Evolutionary conservation across 495 filamentous ascomycete species (phyloP), one percentile per base, ranked within the genome.

Genomic region (Penicillium lagena): DNA sequence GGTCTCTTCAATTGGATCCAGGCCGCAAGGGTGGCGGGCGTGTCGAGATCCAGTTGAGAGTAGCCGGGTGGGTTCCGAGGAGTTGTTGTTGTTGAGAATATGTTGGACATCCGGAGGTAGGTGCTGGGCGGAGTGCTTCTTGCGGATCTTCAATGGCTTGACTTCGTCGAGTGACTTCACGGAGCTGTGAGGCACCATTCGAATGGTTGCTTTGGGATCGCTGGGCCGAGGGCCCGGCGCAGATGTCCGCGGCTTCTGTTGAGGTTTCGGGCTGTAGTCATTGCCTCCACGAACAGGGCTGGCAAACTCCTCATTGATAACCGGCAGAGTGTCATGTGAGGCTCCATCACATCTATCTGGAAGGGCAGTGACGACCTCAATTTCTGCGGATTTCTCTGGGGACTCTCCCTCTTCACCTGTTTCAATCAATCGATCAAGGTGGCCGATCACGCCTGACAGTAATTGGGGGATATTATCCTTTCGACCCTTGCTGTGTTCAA

Each of bases 371-470:
- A 40, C 35, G n/a, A 22, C 53, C 29, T 43, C 59, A 4, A 22
- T 6, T 3, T 3, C 12, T 54, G 50, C n/a, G 33, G 50, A 12
- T 49, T 40, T 32, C 38, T 40, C 8, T 17, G n/a, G 7, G 12
- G 4, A 5, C 40, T 52, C 22, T 8, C 36, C 31, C 1, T 11
- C 30, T 35, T 59, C 38, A 9, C 69, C 68, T 31, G 77, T 68
- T 42, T 78, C 68, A 54, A 83, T 80, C 40, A 84, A 62, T n/a
- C 74, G 66, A 55, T 85, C 81, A 27, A 85, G 64, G 42, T 83
- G 75, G 1, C 69, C 67, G 34, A 86, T 79, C 3, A 86, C 74
- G 29, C 78, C 74, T 13, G 75, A 71, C 27, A 86, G 59, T 46
- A 77, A 76, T 0, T 54, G 66, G 2, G 70, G 66, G 14, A 71